These are phyloP conservation scores for Bolboschoenoplectus hybrid DNA, from an alignment of 202 grass and related monocot genomes.

Conservation along the genomic window DNA sequence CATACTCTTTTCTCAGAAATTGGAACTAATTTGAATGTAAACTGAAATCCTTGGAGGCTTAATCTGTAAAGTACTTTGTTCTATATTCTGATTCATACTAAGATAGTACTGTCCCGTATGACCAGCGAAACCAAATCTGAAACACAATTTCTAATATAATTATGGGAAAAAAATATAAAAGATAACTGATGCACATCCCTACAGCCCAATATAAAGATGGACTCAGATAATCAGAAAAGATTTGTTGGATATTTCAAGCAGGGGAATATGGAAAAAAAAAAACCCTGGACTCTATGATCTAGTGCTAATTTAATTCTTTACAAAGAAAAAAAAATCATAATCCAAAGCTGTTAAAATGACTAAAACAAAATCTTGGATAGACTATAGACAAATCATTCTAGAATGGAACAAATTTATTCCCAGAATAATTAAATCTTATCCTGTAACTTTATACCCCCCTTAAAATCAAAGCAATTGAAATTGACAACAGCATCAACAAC, in stretches of 20 bases:
- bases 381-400: neutral
- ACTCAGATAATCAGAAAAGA: too few relatives aligned
- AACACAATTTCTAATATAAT: neutral
- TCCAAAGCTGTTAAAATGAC: neutral
- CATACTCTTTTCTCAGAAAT: neutral
- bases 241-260: neutral
- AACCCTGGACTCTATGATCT: neutral
- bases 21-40: neutral
- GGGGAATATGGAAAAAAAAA: neutral
- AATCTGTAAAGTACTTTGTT: neutral
- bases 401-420: neutral
- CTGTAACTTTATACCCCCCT: neutral
- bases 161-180: slow-evolving; percentile 5
- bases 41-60: neutral
- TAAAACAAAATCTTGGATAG: neutral
- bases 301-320: too few relatives aligned
- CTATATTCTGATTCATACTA: neutral
- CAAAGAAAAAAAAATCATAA: neutral
- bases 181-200: neutral
- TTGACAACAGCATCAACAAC: too few relatives aligned
- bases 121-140: neutral
- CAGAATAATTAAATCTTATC: neutral
- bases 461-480: neutral
- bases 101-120: neutral
- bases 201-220: neutral